Percentiles rank a stretch among this genome's conserved stretches.
Evolutionary conservation across 164 flowering plant species (phyloP).

Genomic region (grape (Vitis vinifera)): ASM3070453v1 NC_081805.1:7743001-7743500

Average conservation of each 20-base stretch:
- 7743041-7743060: too few species aligned
- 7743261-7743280: constrained; percentile 91
- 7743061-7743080: too few species aligned
- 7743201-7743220: constrained; percentile 87
- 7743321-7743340: constrained; percentile 78
- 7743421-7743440: constrained; percentile 80
- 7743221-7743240: constrained; percentile 77
- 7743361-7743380: constrained; percentile 7
- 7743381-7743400: constrained; percentile 2
- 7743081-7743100: too few species aligned
- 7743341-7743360: constrained; percentile 79
- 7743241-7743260: constrained; percentile 98
- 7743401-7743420: constrained; percentile 7
- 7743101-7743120: not conserved
- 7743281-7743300: constrained; percentile 87
- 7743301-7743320: constrained; percentile 88
- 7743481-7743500: constrained; percentile 99
- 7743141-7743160: constrained; percentile 2
- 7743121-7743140: not conserved
- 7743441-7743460: constrained; percentile 98
- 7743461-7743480: constrained; percentile 97
- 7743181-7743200: constrained; percentile 88
- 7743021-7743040: too few species aligned
- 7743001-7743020: not conserved
- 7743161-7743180: constrained; percentile 95